These are phyloP conservation scores for Wickerhamomyces chaumierensis DNA, from an alignment of 805 yeast genomes.

Conservation along the genomic window DNA sequence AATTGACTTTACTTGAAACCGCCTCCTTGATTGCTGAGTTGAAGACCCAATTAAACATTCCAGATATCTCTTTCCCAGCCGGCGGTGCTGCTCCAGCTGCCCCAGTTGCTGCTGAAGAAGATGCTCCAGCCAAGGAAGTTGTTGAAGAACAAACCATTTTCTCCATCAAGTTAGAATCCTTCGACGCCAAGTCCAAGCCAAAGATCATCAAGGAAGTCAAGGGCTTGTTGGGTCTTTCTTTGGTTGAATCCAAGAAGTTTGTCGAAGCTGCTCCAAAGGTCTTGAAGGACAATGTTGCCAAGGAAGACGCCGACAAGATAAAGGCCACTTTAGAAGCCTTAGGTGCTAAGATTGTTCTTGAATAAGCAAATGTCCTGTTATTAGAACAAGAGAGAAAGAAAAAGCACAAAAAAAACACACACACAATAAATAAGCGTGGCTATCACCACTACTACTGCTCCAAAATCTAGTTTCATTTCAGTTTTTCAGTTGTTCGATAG, in stretches of 20 bases:
- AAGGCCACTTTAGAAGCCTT: constrained; percentile 85
- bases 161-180: constrained; percentile 81
- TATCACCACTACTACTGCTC: too few relatives aligned
- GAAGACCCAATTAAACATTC: constrained; percentile 75
- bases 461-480: not conserved
- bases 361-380: constrained; percentile 30
- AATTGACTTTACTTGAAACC: constrained; percentile 87
- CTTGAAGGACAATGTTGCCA: constrained; percentile 88
- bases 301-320: constrained; percentile 97
- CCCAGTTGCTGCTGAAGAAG: constrained; percentile 62
- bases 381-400: too few relatives aligned
- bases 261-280: constrained; percentile 97
- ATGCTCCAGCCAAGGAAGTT: constrained; percentile 62
- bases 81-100: constrained; percentile 49
- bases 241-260: constrained; percentile 95
- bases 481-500: too few relatives aligned
- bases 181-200: constrained; percentile 92
- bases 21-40: constrained; percentile 75
- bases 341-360: constrained; percentile 89
- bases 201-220: constrained; percentile 97
- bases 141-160: constrained; percentile 90
- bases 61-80: constrained; percentile 84
- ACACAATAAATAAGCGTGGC: too few relatives aligned
- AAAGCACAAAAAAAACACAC: too few relatives aligned
- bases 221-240: constrained; percentile 76